These are phyloP conservation scores for Amborella trichopoda DNA, from an alignment of 164 flowering plant species.

Conservation along the genomic window DNA sequence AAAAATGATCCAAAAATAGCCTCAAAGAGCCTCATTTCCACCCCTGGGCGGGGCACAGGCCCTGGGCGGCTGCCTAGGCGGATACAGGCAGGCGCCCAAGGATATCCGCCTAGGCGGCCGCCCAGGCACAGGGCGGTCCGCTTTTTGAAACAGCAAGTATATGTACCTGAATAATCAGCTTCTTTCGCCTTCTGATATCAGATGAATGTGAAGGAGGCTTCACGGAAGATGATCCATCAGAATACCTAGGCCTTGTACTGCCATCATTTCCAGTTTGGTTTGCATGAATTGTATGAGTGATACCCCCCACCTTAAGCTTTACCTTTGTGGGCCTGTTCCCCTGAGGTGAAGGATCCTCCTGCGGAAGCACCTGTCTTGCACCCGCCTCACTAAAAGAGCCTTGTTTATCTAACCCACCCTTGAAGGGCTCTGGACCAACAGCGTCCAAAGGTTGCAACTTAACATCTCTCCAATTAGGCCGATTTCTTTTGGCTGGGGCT, in stretches of 20 bases:
- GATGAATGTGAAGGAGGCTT: slow-evolving; percentile 28
- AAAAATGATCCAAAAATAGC: too few relatives aligned
- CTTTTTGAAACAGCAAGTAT: too few relatives aligned
- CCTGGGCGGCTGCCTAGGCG: too few relatives aligned
- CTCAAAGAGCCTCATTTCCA: too few relatives aligned
- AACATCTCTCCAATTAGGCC: not conserved
- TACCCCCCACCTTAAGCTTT: slow-evolving; percentile 4
- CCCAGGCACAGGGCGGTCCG: too few relatives aligned
- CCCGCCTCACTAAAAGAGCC: not conserved
- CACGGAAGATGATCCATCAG: not conserved
- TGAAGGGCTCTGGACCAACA: not conserved
- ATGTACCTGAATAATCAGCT: slow-evolving; percentile 30
- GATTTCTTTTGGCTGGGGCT: slow-evolving; percentile 27
- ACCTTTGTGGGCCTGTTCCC: slow-evolving; percentile 1
- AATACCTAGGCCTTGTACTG: not conserved
- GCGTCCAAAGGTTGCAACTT: slow-evolving; percentile 6
- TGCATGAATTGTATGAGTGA: slow-evolving; percentile 2
- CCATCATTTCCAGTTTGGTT: not conserved
- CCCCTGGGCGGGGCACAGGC: too few relatives aligned
- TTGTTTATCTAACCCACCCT: not conserved
- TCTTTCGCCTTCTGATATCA: slow-evolving; percentile 22
- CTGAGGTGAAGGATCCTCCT: not conserved
- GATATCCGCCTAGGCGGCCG: too few relatives aligned
- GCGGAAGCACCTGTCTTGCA: not conserved
- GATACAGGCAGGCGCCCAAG: too few relatives aligned